phyloP scores from a whole-genome alignment of 2,329 filamentous ascomycete species.

The Fusarium veterinarium region DNA sequence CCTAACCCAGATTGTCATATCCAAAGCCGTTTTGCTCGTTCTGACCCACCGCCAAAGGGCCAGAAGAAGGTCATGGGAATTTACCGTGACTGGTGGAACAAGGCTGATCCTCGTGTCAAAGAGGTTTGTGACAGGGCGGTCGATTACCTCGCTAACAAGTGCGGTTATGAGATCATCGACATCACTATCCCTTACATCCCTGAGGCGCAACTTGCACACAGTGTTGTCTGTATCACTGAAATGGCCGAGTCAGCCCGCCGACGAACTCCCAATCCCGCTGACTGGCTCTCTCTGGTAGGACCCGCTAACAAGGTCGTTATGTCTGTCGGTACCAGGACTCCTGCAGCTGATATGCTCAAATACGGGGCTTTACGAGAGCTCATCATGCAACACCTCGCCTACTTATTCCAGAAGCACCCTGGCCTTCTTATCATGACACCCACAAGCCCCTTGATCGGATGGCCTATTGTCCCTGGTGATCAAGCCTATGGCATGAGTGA shows the following conservation, averaged over 20 bases:
- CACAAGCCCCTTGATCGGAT: constrained; percentile 80
- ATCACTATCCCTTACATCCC: constrained; percentile 74
- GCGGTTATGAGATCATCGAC: constrained; percentile 63
- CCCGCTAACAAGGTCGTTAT: constrained; percentile 78
- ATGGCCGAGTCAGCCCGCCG: constrained; percentile 62
- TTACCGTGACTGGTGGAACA: constrained; percentile 63
- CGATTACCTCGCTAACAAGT: constrained; percentile 64
- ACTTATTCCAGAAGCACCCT: constrained; percentile 76
- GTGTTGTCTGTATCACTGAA: constrained; percentile 81
- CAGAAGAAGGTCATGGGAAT: constrained; percentile 76
- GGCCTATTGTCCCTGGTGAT: constrained; percentile 70
- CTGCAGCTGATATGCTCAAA: constrained; percentile 76
- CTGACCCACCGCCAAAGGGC: constrained; percentile 56
- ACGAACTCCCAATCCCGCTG: constrained; percentile 56
- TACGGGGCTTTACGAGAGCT: constrained; percentile 79
- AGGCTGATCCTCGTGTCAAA: constrained; percentile 70
- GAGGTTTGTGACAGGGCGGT: constrained; percentile 71
- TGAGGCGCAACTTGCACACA: constrained; percentile 81
- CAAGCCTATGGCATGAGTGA: constrained; percentile 79
- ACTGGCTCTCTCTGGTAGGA: constrained; percentile 68
- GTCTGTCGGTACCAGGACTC: constrained; percentile 70
- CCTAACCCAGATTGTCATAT: constrained; percentile 73
- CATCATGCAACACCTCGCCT: constrained; percentile 81
- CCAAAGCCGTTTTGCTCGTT: constrained; percentile 72
- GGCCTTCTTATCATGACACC: constrained; percentile 84